Evolutionary conservation across 2,329 filamentous ascomycete genomes (phyloP), one percentile per base, ranked within the genome.

Genomic region (Didymosphaeria variabile): DNA sequence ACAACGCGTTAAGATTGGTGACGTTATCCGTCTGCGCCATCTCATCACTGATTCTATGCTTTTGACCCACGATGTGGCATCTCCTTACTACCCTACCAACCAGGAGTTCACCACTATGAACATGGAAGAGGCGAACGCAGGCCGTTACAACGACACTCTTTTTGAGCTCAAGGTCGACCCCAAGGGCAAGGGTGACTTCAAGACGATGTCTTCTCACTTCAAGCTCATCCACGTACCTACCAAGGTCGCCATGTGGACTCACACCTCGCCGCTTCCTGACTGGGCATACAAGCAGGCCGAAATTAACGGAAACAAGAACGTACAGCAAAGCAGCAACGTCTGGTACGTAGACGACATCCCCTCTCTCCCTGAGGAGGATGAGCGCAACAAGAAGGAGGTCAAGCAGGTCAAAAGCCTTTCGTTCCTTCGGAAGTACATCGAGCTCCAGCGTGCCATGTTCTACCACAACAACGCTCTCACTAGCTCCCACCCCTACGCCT

Each of bases 201-300:
- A 93, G 83, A 94, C 91, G 63, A 87, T 97, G 76, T 90, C 94
- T 10, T 90, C 93, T 63, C 91, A 97, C 81, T 97, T 99, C 87
- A 98, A 97, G 82, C 86, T 99, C 62, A 88, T 99, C 70, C 95
- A 99, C 80, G 88, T 91, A 73, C 93, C 94, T 8, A 96, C 93
- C 79, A 97, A 96, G 79, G 95, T 99, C 54, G 94, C 95, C 67
- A 97, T 99, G 94, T 99, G 95, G 95, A 99, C 95, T 31, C 94
- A 98, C 79, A 91, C 91, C 38, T 95, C 89, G 61, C 92, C 95
- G 53, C 87, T 99, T n/a, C 95, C 95, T 5, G 95, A 99, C 4
- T 99, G 95, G 95, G 95, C 87, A 29, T 94, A 91, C 83, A 95
- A 96, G 79, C 95, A 99, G 80, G 94, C 97, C 74, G 95, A 99